These are phyloP conservation scores for Malassezia vespertilionis DNA, from an alignment of 1,284 basidiomycete species.

Conservation along the genomic window DNA sequence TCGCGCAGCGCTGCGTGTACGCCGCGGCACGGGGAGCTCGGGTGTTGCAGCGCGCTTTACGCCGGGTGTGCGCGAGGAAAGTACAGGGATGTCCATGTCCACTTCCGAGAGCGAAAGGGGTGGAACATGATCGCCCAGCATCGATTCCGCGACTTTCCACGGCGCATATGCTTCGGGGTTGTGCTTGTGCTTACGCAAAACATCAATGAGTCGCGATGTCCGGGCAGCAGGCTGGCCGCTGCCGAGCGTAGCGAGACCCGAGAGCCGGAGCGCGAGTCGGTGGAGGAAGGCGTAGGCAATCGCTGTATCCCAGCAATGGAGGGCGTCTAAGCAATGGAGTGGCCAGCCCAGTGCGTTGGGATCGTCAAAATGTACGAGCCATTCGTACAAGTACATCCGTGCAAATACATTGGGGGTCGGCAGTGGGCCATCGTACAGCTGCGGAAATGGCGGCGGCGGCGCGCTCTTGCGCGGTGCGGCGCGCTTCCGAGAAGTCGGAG, in stretches of 20 bases:
- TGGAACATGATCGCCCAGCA: neutral
- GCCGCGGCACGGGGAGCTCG: slow-evolving; percentile 3
- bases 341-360: neutral
- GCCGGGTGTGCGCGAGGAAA: neutral
- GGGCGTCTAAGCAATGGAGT: slow-evolving; percentile 1
- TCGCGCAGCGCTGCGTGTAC: slow-evolving; percentile 13
- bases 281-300: slow-evolving; percentile 1
- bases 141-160: slow-evolving; percentile 1
- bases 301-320: slow-evolving; percentile 12
- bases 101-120: slow-evolving; percentile 2
- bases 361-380: slow-evolving; percentile 8
- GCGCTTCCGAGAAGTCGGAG: too few relatives aligned
- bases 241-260: slow-evolving; percentile 7
- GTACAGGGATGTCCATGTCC: neutral
- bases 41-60: neutral
- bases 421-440: slow-evolving; percentile 8
- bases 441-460: slow-evolving; percentile 3
- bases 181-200: slow-evolving; percentile 6
- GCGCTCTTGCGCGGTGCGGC: neutral
- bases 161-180: neutral
- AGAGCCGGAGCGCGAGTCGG: slow-evolving; percentile 3
- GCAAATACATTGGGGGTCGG: slow-evolving; percentile 9
- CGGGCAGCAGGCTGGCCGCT: slow-evolving; percentile 3
- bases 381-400: slow-evolving; percentile 15
- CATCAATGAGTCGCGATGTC: neutral